These are phyloP conservation scores for Rhododendron ovatum DNA, from an alignment of 148 eudicot species.

Conservation along the genomic window DNA sequence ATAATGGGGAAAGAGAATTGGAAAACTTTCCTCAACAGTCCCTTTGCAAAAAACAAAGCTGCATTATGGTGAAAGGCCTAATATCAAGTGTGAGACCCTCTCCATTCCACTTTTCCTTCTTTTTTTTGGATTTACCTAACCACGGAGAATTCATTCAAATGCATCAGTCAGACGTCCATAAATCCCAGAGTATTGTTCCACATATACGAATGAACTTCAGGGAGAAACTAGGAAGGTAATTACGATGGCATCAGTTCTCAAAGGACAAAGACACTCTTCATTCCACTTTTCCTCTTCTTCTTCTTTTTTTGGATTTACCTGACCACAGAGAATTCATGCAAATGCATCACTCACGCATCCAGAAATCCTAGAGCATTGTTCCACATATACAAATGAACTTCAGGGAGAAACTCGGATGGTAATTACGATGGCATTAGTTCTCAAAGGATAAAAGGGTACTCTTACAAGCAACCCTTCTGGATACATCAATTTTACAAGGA, in stretches of 20 bases:
- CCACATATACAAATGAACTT: too few relatives aligned
- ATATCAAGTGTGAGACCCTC: constrained; percentile 50
- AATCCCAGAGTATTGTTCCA: neutral
- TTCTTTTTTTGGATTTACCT: too few relatives aligned
- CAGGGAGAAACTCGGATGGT: neutral
- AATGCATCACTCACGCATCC: neutral
- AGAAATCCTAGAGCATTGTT: neutral
- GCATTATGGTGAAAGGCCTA: constrained; percentile 63
- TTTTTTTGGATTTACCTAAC: too few relatives aligned
- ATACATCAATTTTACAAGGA: too few relatives aligned
- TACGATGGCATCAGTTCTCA: neutral
- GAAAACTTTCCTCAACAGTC: constrained; percentile 69
- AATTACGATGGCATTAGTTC: neutral
- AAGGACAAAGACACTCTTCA: constrained; percentile 12
- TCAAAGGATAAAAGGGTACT: neutral
- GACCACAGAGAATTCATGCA: neutral
- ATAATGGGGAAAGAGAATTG: constrained; percentile 54
- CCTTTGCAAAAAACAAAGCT: constrained; percentile 39
- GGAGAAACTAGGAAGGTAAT: neutral
- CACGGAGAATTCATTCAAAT: neutral
- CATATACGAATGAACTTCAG: too few relatives aligned
- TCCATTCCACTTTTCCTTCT: neutral
- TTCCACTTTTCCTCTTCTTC: neutral
- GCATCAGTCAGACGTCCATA: neutral
- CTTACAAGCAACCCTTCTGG: neutral